phyloP scores from a whole-genome alignment of 345 rosid species.

The Bruguiera parviflora region DNA sequence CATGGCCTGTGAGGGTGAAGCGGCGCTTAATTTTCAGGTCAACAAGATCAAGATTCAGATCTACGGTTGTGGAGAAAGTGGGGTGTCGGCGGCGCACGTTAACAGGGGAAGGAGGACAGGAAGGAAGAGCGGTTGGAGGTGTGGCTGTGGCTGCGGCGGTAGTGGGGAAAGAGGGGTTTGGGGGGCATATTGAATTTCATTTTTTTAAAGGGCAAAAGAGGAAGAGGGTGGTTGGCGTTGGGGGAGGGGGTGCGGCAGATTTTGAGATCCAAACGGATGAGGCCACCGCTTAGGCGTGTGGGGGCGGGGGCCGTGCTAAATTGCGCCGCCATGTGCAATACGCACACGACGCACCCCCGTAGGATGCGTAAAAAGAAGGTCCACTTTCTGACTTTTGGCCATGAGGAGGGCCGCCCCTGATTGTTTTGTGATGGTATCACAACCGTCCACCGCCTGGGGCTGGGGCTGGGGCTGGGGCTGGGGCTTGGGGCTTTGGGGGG shows the following conservation, averaged over 20 bases:
- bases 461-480: too few relatives aligned
- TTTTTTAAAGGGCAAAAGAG: not conserved
- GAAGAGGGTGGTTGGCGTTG: not conserved
- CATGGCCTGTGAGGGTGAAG: not conserved
- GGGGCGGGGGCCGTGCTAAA: too few relatives aligned
- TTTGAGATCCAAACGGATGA: constrained; percentile 41
- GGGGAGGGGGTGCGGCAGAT: constrained; percentile 39
- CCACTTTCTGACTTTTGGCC: too few relatives aligned
- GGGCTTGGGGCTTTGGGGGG: too few relatives aligned
- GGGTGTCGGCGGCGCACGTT: not conserved
- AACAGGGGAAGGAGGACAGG: not conserved
- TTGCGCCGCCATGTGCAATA: too few relatives aligned
- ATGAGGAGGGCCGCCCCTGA: too few relatives aligned
- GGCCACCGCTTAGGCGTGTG: constrained; percentile 36
- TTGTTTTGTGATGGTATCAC: too few relatives aligned
- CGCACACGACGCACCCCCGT: too few relatives aligned
- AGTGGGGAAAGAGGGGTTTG: constrained; percentile 33
- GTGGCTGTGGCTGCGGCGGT: constrained; percentile 20
- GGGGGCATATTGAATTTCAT: constrained; percentile 32
- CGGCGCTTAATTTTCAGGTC: not conserved
- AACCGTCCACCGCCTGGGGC: too few relatives aligned
- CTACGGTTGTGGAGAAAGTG: not conserved
- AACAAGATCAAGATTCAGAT: not conserved
- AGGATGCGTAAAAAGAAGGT: too few relatives aligned
- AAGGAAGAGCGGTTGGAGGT: constrained; percentile 19